Conservation (phyloP, 2,329 filamentous ascomycete genomes). For the Phoma herbarum region DNA sequence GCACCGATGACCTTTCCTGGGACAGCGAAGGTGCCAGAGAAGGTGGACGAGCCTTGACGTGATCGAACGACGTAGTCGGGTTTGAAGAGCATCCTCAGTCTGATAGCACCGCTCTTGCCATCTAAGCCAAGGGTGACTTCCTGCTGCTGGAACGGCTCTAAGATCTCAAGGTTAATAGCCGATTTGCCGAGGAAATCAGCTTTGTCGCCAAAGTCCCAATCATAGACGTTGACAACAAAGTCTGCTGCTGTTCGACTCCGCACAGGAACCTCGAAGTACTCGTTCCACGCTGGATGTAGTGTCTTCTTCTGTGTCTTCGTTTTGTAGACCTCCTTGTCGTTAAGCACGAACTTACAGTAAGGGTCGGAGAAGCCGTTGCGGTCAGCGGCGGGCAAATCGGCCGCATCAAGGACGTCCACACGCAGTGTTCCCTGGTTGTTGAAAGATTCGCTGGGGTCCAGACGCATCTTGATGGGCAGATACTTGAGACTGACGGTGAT, state of each 20-base stretch:
- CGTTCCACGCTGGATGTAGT: constrained; percentile 92
- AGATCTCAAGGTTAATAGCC: constrained; percentile 75
- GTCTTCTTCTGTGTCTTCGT: constrained; percentile 98
- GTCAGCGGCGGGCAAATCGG: constrained; percentile 90
- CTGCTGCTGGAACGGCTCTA: constrained; percentile 85
- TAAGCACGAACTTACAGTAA: constrained; percentile 92
- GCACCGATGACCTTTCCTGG: constrained; percentile 92
- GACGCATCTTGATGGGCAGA: constrained; percentile 89
- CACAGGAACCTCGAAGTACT: constrained; percentile 86
- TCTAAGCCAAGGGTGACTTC: constrained; percentile 80
- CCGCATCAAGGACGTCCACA: constrained; percentile 88
- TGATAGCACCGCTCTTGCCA: constrained; percentile 86
- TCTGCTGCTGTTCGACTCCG: constrained; percentile 85
- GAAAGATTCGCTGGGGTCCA: constrained; percentile 95
- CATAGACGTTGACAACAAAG: constrained; percentile 84
- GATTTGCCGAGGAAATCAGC: constrained; percentile 87
- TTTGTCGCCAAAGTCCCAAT: constrained; percentile 97
- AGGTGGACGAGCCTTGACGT: constrained; percentile 89
- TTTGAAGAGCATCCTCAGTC: constrained; percentile 88
- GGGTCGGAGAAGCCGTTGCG: constrained; percentile 97
- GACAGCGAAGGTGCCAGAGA: constrained; percentile 86
- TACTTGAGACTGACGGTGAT: constrained; percentile 95
- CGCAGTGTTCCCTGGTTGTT: constrained; percentile 98
- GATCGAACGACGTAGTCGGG: constrained; percentile 88
- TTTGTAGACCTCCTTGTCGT: constrained; percentile 91